Conservation (phyloP, 192 early-diverging fungal species). For the Spizellomyces punctatus region DNA sequence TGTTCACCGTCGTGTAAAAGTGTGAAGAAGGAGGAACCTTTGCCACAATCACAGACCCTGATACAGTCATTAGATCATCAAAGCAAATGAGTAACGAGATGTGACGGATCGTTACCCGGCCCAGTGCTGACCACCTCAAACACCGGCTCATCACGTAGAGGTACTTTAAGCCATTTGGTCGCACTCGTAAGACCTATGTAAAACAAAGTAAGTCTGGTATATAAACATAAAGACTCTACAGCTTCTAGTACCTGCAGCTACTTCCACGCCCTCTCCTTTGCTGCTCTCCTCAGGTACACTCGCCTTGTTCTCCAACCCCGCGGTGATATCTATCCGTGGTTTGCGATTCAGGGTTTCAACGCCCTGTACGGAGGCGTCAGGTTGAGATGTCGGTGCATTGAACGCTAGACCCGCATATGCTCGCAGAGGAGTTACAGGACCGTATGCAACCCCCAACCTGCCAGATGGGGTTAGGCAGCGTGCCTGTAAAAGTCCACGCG, state of each 20-base stretch:
- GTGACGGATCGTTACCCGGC: background rate
- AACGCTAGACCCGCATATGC: background rate
- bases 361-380: background rate
- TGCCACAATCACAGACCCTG: conserved; percentile 2
- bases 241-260: no score
- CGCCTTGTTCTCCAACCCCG: background rate
- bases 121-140: conserved; percentile 5
- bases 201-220: no score
- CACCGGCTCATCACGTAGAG: background rate
- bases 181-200: conserved; percentile 1
- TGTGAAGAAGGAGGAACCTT: conserved; percentile 1
- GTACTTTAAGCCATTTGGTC: conserved; percentile 9
- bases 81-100: no score
- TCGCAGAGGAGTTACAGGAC: background rate
- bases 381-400: background rate
- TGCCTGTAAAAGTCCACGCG: no score
- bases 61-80: background rate
- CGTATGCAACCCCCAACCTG: no score
- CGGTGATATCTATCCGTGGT: background rate
- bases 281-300: no score
- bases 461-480: no score
- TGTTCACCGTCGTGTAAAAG: background rate
- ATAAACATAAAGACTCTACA: no score
- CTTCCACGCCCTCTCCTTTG: no score
- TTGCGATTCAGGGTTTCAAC: conserved; percentile 6